phyloP scores from a whole-genome alignment of 495 filamentous ascomycete species.

The Amphirosellinia nigrospora region DNA sequence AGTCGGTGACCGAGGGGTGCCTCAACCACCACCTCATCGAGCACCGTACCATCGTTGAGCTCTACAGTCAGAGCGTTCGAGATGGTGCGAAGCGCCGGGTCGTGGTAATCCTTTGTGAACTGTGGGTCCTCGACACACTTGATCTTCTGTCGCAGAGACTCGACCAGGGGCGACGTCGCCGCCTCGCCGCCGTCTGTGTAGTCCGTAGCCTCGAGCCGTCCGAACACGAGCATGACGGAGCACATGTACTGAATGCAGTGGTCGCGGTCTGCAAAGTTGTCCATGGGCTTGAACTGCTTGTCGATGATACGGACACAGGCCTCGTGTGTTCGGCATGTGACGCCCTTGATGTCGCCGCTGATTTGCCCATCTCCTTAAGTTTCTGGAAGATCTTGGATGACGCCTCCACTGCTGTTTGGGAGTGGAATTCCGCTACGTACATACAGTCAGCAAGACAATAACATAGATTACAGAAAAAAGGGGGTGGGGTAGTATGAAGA shows the following conservation, averaged over 20 bases:
- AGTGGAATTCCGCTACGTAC: conserved; percentile 90
- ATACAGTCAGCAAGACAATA: neutral
- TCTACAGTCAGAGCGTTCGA: conserved; percentile 93
- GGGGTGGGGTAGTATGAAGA: conserved; percentile 12
- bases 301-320: conserved; percentile 98
- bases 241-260: conserved; percentile 99
- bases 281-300: conserved; percentile 99
- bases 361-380: conserved; percentile 84
- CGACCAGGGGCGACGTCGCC: conserved; percentile 86
- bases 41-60: conserved; percentile 91
- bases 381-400: conserved; percentile 84
- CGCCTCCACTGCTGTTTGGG: conserved; percentile 95
- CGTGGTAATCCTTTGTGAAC: conserved; percentile 93
- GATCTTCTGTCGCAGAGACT: conserved; percentile 89
- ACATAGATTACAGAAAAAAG: neutral
- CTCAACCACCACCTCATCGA: conserved; percentile 92
- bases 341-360: conserved; percentile 90
- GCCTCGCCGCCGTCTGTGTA: conserved; percentile 92
- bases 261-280: conserved; percentile 99
- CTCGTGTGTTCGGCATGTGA: conserved; percentile 96
- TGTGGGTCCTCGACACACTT: conserved; percentile 93
- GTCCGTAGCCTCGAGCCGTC: conserved; percentile 87
- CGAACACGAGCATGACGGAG: conserved; percentile 90
- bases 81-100: conserved; percentile 90
- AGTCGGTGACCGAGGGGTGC: conserved; percentile 92